These are phyloP conservation scores for Epichloe amarillans DNA, from an alignment of 2,329 filamentous ascomycete genomes.

Conservation along the genomic window DNA sequence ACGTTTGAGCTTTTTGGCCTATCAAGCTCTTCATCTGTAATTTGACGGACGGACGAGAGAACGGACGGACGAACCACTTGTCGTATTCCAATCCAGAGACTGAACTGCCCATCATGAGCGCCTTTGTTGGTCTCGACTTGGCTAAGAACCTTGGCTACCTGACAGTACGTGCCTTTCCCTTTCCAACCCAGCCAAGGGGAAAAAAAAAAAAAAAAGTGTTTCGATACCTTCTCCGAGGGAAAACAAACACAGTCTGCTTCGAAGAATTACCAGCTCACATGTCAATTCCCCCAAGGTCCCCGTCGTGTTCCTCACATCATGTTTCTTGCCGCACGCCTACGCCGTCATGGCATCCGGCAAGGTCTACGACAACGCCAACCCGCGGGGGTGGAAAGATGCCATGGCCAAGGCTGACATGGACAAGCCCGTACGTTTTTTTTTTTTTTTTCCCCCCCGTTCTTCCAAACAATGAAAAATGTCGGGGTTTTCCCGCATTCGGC, in stretches of 20 bases:
- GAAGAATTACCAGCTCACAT: neutral
- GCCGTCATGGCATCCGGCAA: slow-evolving; percentile 16
- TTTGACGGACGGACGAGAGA: too few species aligned
- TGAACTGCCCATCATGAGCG: slow-evolving; percentile 13
- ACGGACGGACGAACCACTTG: too few species aligned
- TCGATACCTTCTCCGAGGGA: too few species aligned
- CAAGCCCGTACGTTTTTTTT: slow-evolving; percentile 12
- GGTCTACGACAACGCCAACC: slow-evolving; percentile 25
- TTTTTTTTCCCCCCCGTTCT: too few species aligned
- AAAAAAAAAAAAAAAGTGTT: too few species aligned
- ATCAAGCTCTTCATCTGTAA: too few species aligned
- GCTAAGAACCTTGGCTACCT: slow-evolving; percentile 6
- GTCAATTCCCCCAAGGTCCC: slow-evolving; percentile 21
- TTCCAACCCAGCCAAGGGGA: neutral
- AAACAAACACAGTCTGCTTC: too few species aligned
- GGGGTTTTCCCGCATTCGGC: too few species aligned
- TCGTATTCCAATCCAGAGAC: too few species aligned
- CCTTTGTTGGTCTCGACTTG: slow-evolving; percentile 22
- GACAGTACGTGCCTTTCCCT: slow-evolving; percentile 2
- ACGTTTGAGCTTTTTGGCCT: too few species aligned
- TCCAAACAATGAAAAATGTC: too few species aligned
- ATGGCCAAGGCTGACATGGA: slow-evolving; percentile 21
- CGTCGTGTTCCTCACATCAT: slow-evolving; percentile 21
- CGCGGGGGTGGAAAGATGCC: slow-evolving; percentile 20
- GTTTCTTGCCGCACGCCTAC: slow-evolving; percentile 23